Base-by-base conservation (phyloP, 768 basidiomycete genomes). In the Xerocomellus intermedius region DNA sequence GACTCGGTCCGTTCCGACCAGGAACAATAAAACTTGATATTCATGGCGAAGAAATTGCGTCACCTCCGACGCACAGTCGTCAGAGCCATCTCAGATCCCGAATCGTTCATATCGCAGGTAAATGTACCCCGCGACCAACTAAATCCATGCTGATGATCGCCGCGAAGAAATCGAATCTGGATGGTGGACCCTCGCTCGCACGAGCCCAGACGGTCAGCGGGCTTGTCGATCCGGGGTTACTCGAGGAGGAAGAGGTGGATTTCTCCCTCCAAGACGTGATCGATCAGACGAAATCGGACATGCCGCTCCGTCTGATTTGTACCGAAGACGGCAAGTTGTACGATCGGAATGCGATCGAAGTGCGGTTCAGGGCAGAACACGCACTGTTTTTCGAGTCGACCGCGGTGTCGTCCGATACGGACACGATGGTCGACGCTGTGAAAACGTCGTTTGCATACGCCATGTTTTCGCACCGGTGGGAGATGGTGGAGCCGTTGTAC, bases 381-480 rank as follows among this genome's bases (percentile, higher is more conserved):
- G 28, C 60, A 0, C 35, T 39, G 2, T 47, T 62, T 14, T 64
- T 64, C 41, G 63, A 54, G 16, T 32, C 52, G 33, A 39, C 55
- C 1, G 39, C 54, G 6, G 24, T n/a, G 19, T 43, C 56, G 24
- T 21, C 52, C 19, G 52, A 56, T 3, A 3, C 36, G 3, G 46
- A 54, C 17, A 38, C 8, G 17, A 54, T 61, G 49, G 13, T 32
- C 7, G 52, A 49, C 36, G 49, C 51, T 2, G 56, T 68, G 8
- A 4, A 56, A 13, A 37, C 46, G 32, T 56, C 59, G 44, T 66
- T 66, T 49, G 36, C 46, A 8, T 66, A 62, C n/a, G 56, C 50
- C 41, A 66, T 66, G 63, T 47, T 68, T n/a, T 66, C 65, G 2
- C 65, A 66, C 26, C 51, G 66, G 5, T 68, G 65, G 65, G 66